Evolutionary conservation across 164 flowering plant species (phyloP), one percentile per base, ranked within the genome.

Genomic region (Pachysandra terminalis): DNA sequence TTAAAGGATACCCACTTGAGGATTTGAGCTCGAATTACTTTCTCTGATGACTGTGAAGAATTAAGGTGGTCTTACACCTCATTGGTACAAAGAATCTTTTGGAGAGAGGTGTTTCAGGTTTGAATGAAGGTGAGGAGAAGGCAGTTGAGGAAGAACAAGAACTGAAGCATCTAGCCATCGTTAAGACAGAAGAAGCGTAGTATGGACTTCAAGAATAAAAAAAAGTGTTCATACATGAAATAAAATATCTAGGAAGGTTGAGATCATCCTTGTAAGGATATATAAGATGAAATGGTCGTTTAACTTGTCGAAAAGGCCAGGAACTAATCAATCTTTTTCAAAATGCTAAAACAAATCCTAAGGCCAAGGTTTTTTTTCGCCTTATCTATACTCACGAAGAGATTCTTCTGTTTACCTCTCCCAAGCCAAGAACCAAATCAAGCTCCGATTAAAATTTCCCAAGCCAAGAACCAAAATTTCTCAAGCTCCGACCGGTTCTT

Each of bases 1-100:
- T 84, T 28, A 77, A 67, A 6, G 89, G 81, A 54, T 74, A 73
- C 82, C 92, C 94, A 87, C 86, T 89, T 54, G 92, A 79, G 76
- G 84, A 85, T 56, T 84, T 81, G 68, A 82, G 79, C 65, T 73
- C 74, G 65, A 84, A 77, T n/a, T 72, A 79, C 64, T 59, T 85
- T 59, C 72, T 76, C 0, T 40, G 62, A 27, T 37, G 75, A 71
- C 69, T 65, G 35, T 35, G 75, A 67, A 75, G 63, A 1, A 72
- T 63, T 81, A 80, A 78, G 74, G 73, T 58, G 54, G 55, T 53
- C 56, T 66, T 68, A 32, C 51, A 66, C 56, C 73, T 77, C 63
- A 74, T 64, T 65, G 83, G 79, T 15, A 63, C 9, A 70, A 55
- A 24, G 19, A 66, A 64, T 56, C 62, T 70, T 35, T 67, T 63